Evolutionary conservation across 371 early-diverging fungal species (phyloP).

Genomic region (Mortierella sp.): DNA sequence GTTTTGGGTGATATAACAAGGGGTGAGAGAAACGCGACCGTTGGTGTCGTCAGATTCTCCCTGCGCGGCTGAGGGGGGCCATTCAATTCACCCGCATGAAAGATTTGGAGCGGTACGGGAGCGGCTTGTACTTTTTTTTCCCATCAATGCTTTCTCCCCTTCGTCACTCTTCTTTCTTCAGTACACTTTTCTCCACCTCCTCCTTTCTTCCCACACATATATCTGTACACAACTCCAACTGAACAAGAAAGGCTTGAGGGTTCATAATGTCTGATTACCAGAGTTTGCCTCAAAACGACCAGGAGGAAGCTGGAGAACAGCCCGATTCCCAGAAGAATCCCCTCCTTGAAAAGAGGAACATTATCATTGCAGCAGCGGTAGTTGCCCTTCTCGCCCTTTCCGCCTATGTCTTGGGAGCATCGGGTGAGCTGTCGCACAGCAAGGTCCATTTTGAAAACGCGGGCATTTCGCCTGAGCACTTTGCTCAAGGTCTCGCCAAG

Average conservation of each 20-base stretch:
- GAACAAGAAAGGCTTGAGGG: neutral
- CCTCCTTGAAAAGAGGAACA: conserved; percentile 40
- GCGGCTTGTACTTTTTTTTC: conserved; percentile 4
- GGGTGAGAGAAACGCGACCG: too few species aligned
- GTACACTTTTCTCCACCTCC: neutral
- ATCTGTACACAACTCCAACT: too few species aligned
- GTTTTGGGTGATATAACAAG: too few species aligned
- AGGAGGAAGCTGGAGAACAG: conserved; percentile 36
- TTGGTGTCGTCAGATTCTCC: too few species aligned
- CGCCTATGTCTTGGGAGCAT: conserved; percentile 33
- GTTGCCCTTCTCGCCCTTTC: conserved; percentile 36
- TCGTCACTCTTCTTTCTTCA: neutral
- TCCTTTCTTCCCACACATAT: neutral
- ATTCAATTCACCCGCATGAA: too few species aligned
- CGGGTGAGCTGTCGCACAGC: conserved; percentile 42
- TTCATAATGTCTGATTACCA: conserved; percentile 42
- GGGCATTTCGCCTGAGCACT: conserved; percentile 61
- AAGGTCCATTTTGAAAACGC: conserved; percentile 39
- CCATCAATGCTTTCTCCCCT: neutral
- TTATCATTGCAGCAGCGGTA: conserved; percentile 37
- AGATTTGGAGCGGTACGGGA: too few species aligned
- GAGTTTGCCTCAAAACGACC: conserved; percentile 41
- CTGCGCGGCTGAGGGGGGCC: too few species aligned
- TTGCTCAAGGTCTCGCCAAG: conserved; percentile 57
- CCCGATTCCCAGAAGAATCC: conserved; percentile 16